A percentile compares a stretch with the other conserved stretches of the same genome.
These are phyloP conservation scores for Pelagomonas calceolata DNA, from an alignment of 108 stramenopile species.

Conservation along the genomic window DNA sequence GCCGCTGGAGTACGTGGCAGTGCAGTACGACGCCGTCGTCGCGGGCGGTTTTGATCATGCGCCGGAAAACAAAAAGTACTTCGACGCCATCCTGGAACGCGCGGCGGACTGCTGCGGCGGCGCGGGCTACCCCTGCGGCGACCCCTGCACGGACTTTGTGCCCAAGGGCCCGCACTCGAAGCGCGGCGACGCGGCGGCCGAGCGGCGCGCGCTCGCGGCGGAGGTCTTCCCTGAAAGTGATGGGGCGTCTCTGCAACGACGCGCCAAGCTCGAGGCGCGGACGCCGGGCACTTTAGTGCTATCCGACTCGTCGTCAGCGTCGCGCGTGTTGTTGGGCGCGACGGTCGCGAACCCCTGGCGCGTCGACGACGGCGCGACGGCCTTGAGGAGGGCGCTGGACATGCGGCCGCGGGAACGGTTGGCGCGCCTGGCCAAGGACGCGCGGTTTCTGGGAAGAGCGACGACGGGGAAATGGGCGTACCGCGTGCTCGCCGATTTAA, in stretches of 20 bases:
- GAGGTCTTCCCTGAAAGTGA: not conserved
- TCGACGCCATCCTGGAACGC: not conserved
- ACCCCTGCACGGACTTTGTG: not conserved
- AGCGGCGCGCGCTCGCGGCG: not conserved
- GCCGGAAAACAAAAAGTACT: not conserved
- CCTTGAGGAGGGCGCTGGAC: conserved; percentile 17
- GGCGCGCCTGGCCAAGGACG: conserved; percentile 28
- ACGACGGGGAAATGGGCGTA: conserved; percentile 85
- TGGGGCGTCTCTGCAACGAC: not conserved
- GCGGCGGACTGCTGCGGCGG: not conserved
- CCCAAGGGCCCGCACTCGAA: no score
- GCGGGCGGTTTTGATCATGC: not conserved
- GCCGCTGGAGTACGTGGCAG: conserved; percentile 15
- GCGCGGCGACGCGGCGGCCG: no score
- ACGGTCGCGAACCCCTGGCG: conserved; percentile 78
- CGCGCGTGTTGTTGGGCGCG: conserved; percentile 91
- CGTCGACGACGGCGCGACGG: conserved; percentile 10
- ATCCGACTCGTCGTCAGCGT: conserved; percentile 58
- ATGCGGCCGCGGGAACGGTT: conserved; percentile 22
- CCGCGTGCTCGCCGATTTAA: conserved; percentile 57
- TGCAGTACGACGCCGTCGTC: not conserved
- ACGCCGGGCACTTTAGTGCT: conserved; percentile 35
- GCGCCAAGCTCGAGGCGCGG: not conserved
- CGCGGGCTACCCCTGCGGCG: not conserved
- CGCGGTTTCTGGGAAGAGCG: conserved; percentile 80